Base-by-base conservation (phyloP, 129 eudicot species). In the Tanacetum coccineum region DNA sequence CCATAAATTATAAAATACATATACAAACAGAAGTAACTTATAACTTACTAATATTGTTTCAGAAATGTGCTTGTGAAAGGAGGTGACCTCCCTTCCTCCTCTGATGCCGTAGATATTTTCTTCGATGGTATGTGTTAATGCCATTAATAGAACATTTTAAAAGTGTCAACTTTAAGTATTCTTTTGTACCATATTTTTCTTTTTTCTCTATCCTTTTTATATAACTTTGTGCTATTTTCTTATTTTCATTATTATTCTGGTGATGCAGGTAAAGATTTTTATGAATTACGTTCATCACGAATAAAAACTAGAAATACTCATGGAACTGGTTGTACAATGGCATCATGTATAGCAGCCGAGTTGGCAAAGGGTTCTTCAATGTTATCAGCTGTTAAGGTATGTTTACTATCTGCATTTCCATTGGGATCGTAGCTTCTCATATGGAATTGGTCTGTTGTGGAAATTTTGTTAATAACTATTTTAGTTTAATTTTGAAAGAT, bases 251-350 rank as follows among this genome's bases (percentile, higher is more conserved):
- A 13, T 62, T 57, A 39, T 32, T 22, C 44, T 52, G 66, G 30
- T 32, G 15, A 63, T 59, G 52, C 63, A 90, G 97, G 97, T 51
- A 67, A 84, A 39, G 86, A 81, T 56, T 78, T 92, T 62, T 88
- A 70, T 67, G 98, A 92, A 82, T 80, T 92, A 40, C 84, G 84
- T 11, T 83, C 95, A 20, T 5, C 87, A 50, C 86, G 96, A 11
- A 75, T 92, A 76, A 70, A 69, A 66, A 92, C 91, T 63, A 78
- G 69, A 49, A 92, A 92, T 73, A 85, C 87, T 66, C 98, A 92
- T 70, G 96, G 98, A 83, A 88, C 98, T 63, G 98, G 98, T 70
- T 92, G 98, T 63, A 88, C 86, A 40, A 80, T 92, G 87, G 96
- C 98, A 30, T 88, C 98, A 80, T 73, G 96, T 76, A 86, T 92